Evolutionary conservation across 805 yeast genomes (phyloP), one percentile per base, ranked within the genome.

Genomic region (Starmerella vitae): DNA sequence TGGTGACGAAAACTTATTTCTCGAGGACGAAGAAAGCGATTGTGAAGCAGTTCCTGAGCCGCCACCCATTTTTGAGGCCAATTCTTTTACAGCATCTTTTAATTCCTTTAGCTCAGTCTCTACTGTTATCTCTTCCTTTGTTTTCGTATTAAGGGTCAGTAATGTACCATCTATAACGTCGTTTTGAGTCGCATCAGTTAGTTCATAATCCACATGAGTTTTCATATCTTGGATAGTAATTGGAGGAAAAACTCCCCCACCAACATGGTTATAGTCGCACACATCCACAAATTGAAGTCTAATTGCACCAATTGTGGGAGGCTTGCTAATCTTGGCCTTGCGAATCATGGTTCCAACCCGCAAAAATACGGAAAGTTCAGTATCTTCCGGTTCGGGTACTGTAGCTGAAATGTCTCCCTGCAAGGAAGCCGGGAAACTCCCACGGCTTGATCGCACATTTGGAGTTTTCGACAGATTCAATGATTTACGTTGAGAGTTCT

Each of bases 211-310:
- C 1, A 85, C 67, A 0, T 70, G 71, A 24, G 69, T 64, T 2
- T 60, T 56, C 0, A 70, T 67, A 43, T 82, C 93, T 44, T 69
- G 74, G 5, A 85, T 66, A 50, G 80, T 79, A 20, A 91, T 70
- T 10, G 77, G 80, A 0, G 97, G 96, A 48, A 84, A 83, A 1
- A 71, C 59, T 10, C 73, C 70, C 17, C 44, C 52, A 1, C 72
- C 58, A 0, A 79, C 78, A 0, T 93, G 91, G 0, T 88, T 70
- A 55, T 78, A 84, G 2, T 88, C 83, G 61, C 85, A 86, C 50
- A 75, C 81, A 52, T 88, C 94, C 5, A 86, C 81, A 53, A 88
- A 88, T 19, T 81, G 61, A 1, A 84, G 65, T 33, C 91, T 67
- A 13, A 52, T 34, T 1, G 54, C 54, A 1, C 53, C 53, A 20